Base-by-base conservation (phyloP, 495 filamentous ascomycete genomes). In the Neurospora pannonica region DNA sequence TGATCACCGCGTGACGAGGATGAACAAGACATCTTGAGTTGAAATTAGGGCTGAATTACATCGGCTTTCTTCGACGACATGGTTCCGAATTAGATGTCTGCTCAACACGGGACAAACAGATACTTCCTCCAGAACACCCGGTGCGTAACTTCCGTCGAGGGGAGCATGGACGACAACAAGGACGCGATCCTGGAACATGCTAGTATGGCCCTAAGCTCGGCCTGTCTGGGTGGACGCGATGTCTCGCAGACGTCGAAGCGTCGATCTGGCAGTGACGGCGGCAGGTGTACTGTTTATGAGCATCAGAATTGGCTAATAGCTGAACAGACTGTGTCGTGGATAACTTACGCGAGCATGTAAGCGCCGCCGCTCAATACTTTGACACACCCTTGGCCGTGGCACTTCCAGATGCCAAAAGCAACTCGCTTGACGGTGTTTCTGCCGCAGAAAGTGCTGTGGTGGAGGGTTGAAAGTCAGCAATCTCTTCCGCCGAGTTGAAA, bases 291-390 rank as follows among this genome's bases (percentile, higher is more conserved):
- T 97, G 78, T 62, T 31, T 9, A 62, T 34, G 13, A 19, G 13
- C 7, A 62, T 62, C 6, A 62, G 54, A 62, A 9, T 31, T 62
- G 7, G 54, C 79, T 24, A 24, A 39, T 1, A 60, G 79, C 10
- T 38, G 42, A 71, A 38, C 60, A 73, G 46, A 71, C 71, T 36
- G 31, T 17, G 43, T 72, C 70, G 69, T 28, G 71, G 42, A 62
- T 46, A 74, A 94, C 93, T 88, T 90, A 97, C 93, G 94, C 92
- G 79, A 97, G 91, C 74, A 90, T 91, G 88, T 93, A 97, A 75
- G 94, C 95, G 80, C 94, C 95, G 79, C 94, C 95, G 82, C 94
- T 92, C 77, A 97, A 89, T 71, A 89, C 91, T 91, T 95, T 95
- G 81, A 91, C 87, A 88, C 93, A 95, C 8, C 5, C 15, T 34